Conservation (phyloP, 2,329 filamentous ascomycete genomes). For the Thelonectria blattea region DNA sequence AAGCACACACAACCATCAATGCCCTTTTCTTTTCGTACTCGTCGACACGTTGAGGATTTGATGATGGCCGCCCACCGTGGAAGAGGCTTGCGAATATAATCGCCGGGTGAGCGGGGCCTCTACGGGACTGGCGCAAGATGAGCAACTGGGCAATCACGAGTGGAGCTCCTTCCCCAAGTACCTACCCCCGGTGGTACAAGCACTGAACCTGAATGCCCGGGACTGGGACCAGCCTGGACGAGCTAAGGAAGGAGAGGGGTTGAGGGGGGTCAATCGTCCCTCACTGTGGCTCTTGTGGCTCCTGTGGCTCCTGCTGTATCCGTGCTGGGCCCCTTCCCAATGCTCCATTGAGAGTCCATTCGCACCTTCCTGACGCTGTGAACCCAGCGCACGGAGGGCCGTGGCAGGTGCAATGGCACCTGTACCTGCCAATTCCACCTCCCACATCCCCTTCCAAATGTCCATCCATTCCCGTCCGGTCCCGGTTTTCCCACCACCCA, state of each 20-base stretch:
- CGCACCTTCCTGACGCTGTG: neutral
- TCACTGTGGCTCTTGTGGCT: too few relatives aligned
- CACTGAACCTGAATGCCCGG: neutral
- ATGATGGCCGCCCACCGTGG: neutral
- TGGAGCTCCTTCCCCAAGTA: slow-evolving; percentile 4
- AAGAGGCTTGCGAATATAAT: neutral
- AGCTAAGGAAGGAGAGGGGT: neutral
- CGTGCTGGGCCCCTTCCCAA: too few relatives aligned
- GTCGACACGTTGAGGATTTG: too few relatives aligned
- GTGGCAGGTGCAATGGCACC: neutral
- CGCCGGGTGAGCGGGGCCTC: slow-evolving; percentile 6
- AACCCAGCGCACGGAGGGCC: neutral
- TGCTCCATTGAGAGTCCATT: too few relatives aligned
- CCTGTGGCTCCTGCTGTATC: too few relatives aligned
- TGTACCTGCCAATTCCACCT: neutral
- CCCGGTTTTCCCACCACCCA: slow-evolving; percentile 35
- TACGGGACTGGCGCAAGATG: neutral
- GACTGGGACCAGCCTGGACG: too few relatives aligned
- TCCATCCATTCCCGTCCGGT: slow-evolving; percentile 28
- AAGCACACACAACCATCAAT: too few relatives aligned
- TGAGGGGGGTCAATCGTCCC: too few relatives aligned
- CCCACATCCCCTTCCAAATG: too few relatives aligned
- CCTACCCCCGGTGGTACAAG: slow-evolving; percentile 1
- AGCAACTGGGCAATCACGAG: neutral
- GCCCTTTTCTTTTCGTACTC: too few relatives aligned